Evolutionary conservation across 202 grass and related monocot genomes (phyloP), one percentile per base, ranked within the genome.

Genomic region (Setaria viridis): DNA sequence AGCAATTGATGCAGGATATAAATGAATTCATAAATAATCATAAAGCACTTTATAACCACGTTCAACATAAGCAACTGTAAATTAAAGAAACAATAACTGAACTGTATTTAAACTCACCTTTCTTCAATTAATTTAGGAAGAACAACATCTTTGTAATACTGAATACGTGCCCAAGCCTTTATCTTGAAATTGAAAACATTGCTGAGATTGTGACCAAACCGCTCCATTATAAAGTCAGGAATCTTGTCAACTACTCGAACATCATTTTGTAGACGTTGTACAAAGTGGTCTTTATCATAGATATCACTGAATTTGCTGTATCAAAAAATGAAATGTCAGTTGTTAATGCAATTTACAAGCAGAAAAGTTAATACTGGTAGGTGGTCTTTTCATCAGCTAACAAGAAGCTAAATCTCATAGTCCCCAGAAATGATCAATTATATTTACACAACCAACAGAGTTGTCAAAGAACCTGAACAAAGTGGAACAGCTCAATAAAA

Each of bases 231-330:
- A 79, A 89, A 98, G 59, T 93, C 85, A 41, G 95, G 95, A 55
- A 83, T 88, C 57, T 88, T 95, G 76, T 95, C 79, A 76, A 98
- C 89, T 77, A 98, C 87, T 53, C 81, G 84, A 33, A 98, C 95
- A 87, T 98, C 93, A 90, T 94, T 98, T 84, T 89, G 89, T 35
- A 98, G 86, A 84, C 55, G 87, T 64, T 92, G 77, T 33, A 95
- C 88, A 89, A 98, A 98, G 54, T 94, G 88, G 50, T 92, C 86
- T 88, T 98, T 90, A 80, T 98, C 93, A 86, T 98, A 98, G 74
- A 98, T 98, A 85, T 98, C 95, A 8, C 76, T 92, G 85, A 98
- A 98, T 89, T 95, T 98, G 91, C 95, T 98, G 91, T 79, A 89
- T 54, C 25, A 56, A 74, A 84, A 79, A 95, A 76, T 41, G 25